Percentiles rank a stretch among this genome's conserved stretches.
phyloP scores from a whole-genome alignment of 108 stramenopile species.

The Pinguiococcus pyrenoidosus region DNA sequence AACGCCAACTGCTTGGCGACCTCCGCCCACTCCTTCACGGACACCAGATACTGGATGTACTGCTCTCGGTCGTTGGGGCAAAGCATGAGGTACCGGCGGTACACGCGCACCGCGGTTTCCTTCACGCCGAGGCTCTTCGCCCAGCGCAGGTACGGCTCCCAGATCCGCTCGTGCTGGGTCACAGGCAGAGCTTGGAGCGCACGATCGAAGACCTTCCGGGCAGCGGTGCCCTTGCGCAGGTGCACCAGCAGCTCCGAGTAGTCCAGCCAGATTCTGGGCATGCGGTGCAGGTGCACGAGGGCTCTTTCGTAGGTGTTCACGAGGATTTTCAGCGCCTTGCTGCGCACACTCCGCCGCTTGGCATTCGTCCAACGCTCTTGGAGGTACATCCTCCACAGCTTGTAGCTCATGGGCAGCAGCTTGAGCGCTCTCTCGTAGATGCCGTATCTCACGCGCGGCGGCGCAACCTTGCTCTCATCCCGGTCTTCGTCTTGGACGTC shows the following conservation, averaged over 20 bases:
- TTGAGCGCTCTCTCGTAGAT: constrained; percentile 62
- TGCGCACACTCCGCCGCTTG: too few species aligned
- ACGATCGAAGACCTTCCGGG: constrained; percentile 66
- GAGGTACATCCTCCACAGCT: constrained; percentile 83
- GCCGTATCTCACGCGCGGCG: background rate
- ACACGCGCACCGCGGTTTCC: constrained; percentile 34
- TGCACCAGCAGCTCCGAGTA: constrained; percentile 44
- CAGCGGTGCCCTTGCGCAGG: constrained; percentile 11
- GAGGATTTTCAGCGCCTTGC: too few species aligned
- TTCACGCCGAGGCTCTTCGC: constrained; percentile 33
- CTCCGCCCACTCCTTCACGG: constrained; percentile 53
- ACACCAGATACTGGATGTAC: constrained; percentile 36
- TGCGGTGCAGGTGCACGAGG: constrained; percentile 63
- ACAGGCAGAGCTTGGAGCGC: constrained; percentile 79
- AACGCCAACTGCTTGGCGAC: constrained; percentile 60
- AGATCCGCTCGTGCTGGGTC: constrained; percentile 67
- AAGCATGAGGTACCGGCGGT: constrained; percentile 41
- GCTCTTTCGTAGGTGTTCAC: constrained; percentile 30
- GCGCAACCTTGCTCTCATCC: too few species aligned
- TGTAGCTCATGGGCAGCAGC: constrained; percentile 80
- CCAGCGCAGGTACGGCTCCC: constrained; percentile 59
- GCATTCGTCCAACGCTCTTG: constrained; percentile 16
- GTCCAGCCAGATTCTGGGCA: constrained; percentile 81
- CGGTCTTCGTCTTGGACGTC: too few species aligned
- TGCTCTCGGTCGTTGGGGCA: constrained; percentile 42